phyloP scores from a whole-genome alignment of 2,329 filamentous ascomycete genomes.

The Colletotrichum tofieldiae region DNA sequence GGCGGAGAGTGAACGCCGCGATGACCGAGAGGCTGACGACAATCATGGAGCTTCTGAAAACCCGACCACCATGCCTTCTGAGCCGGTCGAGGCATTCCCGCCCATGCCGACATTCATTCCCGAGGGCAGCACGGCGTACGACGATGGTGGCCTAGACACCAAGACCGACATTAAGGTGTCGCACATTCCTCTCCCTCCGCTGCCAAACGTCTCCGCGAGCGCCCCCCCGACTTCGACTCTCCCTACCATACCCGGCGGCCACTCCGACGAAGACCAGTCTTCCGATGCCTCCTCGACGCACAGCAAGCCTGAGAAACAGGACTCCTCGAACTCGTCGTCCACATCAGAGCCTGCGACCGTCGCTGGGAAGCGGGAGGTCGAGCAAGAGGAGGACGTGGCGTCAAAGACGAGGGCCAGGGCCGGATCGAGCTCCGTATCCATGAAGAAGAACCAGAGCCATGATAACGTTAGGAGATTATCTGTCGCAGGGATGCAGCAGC shows the following conservation, averaged over 20 bases:
- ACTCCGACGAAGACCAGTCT: conserved; percentile 42
- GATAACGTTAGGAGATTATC: conserved; percentile 69
- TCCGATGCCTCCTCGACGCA: conserved; percentile 40
- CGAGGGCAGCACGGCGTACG: conserved; percentile 4
- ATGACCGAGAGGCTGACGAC: conserved; percentile 25
- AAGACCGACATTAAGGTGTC: conserved; percentile 37
- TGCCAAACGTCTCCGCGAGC: conserved; percentile 33
- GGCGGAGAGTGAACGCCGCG: conserved; percentile 27
- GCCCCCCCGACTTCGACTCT: conserved; percentile 42
- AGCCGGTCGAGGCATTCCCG: conserved; percentile 36
- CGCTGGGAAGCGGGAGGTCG: conserved; percentile 15
- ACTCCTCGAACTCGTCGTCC: conserved; percentile 30
- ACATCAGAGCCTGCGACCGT: conserved; percentile 36
- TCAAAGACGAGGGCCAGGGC: conserved; percentile 18
- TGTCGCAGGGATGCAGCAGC: conserved; percentile 71
- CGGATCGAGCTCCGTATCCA: conserved; percentile 38
- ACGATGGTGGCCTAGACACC: background rate
- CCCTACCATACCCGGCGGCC: conserved; percentile 39
- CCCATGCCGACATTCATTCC: conserved; percentile 32
- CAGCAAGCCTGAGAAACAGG: conserved; percentile 31
- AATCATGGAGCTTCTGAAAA: conserved; percentile 24
- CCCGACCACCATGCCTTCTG: conserved; percentile 10
- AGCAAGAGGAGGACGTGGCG: conserved; percentile 17
- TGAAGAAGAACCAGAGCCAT: conserved; percentile 51
- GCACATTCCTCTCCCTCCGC: conserved; percentile 37